A percentile compares a stretch with the other conserved stretches of the same genome.
These are phyloP conservation scores for Wickerhamiella australiensis DNA, from an alignment of 805 yeast species.

Conservation along the genomic window DNA sequence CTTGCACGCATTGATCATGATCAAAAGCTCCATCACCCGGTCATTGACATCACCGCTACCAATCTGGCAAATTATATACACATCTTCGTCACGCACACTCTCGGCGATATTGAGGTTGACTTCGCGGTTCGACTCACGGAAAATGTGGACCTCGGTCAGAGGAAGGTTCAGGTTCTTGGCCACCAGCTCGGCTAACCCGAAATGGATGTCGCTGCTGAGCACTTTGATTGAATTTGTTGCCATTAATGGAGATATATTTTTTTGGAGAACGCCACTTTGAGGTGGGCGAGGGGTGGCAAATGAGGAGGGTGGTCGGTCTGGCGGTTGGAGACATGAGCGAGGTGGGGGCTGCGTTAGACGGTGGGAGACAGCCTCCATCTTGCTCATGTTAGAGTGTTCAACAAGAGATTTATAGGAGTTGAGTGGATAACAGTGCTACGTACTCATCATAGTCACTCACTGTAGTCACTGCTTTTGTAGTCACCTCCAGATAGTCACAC, in stretches of 20 bases:
- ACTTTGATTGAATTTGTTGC: constrained; percentile 42
- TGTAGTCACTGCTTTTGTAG: too few species aligned
- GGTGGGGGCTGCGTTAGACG: too few species aligned
- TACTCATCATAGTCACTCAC: too few species aligned
- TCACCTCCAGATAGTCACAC: too few species aligned
- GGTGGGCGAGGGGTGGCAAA: not conserved
- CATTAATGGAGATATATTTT: not conserved
- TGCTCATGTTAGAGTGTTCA: too few species aligned
- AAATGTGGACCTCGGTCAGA: constrained; percentile 64
- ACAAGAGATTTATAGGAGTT: too few species aligned
- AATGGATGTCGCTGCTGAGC: constrained; percentile 70
- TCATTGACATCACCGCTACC: constrained; percentile 82
- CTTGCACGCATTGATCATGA: constrained; percentile 87
- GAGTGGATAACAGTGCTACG: too few species aligned
- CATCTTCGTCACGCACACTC: constrained; percentile 83
- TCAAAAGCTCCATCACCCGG: constrained; percentile 70
- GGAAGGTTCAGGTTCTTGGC: constrained; percentile 40
- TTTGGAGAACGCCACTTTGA: not conserved
- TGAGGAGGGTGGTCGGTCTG: too few species aligned
- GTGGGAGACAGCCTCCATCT: too few species aligned
- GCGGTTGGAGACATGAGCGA: too few species aligned
- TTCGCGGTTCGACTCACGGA: constrained; percentile 78
- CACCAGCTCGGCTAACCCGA: constrained; percentile 63
- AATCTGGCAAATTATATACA: constrained; percentile 61
- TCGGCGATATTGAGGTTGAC: constrained; percentile 82